Base-by-base conservation (phyloP, 768 basidiomycete species). In the Macrocybe gigantea region DNA sequence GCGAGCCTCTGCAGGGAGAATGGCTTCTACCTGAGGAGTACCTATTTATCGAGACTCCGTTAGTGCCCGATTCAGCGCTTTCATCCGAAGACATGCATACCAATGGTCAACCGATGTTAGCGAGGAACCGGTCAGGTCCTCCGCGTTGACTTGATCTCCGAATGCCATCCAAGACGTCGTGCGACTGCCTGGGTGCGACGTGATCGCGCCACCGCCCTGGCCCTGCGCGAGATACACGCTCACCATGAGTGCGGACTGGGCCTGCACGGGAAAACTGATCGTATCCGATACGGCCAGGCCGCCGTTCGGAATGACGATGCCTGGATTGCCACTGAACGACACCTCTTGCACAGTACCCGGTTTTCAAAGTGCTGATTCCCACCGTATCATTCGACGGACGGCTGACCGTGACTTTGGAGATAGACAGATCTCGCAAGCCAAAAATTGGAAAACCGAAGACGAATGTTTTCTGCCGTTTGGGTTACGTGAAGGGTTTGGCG, bases 401-500 rank as follows among this genome's bases (percentile, higher is more conserved):
- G 0, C 73, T 73, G 41, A 77, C 57, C 33, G 69, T 71, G 5
- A 65, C 72, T 2, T 67, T 66, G n/a, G 70, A 73, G 46, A 77
- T 74, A 35, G 66, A 64, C 10, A 77, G 61, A 45, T 68, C 60
- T 32, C 64, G 68, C 1, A 58, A 55, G 3, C 75, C 75, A 49
- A 79, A 79, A 68, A 55, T 79, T 79, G 44, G 73, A 75, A 45
- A 79, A 61, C 31, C 70, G 67, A 13, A 79, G 41, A 29, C 75
- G 71, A 50, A 77, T 68, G 22, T 64, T 60, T 7, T 61, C 49
- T 11, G 65, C 69, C 14, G 64, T 68, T 43, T 71, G 55, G 6
- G 73, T 67, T 49, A 71, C 65, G 48, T 72, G 72, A 5, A 79
- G 51, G 2, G 75, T 77, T 55, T 77, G 75, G 0, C 77, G 72